Percentiles rank a stretch among this genome's conserved stretches.
phyloP scores from a whole-genome alignment of 805 yeast genomes.

The Debaryomyces prosopidis region DNA sequence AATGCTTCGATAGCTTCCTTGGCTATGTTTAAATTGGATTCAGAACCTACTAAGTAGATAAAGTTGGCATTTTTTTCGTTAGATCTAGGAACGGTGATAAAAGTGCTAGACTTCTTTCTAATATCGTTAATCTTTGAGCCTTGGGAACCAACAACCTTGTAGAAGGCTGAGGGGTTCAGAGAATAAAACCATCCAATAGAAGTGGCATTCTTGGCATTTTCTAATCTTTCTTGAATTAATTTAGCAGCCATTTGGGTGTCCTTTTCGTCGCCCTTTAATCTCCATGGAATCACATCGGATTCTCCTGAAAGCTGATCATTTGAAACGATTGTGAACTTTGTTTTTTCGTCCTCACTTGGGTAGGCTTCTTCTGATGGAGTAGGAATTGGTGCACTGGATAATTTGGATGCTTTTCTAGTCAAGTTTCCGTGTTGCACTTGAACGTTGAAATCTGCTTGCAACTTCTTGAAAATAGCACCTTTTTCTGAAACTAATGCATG shows the following conservation, averaged over 20 bases:
- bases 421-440: constrained; percentile 60
- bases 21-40: constrained; percentile 47
- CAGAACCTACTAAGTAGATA: constrained; percentile 61
- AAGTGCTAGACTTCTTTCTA: constrained; percentile 57
- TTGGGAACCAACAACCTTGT: constrained; percentile 72
- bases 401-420: constrained; percentile 49
- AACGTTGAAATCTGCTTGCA: constrained; percentile 53
- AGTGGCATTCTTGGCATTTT: constrained; percentile 45
- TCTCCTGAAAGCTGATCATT: constrained; percentile 3
- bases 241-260: constrained; percentile 54
- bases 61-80: constrained; percentile 52
- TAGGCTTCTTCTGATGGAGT: constrained; percentile 49
- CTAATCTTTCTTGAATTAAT: constrained; percentile 51
- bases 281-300: constrained; percentile 56
- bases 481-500: constrained; percentile 67
- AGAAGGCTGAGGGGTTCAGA: constrained; percentile 51
- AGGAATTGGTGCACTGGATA: constrained; percentile 44
- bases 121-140: constrained; percentile 67
- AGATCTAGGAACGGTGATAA: constrained; percentile 63
- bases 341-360: constrained; percentile 37
- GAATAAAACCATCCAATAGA: constrained; percentile 64
- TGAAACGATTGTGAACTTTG: constrained; percentile 49
- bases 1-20: constrained; percentile 18
- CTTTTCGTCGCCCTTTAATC: constrained; percentile 55
- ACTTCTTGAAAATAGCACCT: constrained; percentile 60